Conservation (phyloP, 371 early-diverging fungal genomes). For the Haplosporangium sp. region DNA sequence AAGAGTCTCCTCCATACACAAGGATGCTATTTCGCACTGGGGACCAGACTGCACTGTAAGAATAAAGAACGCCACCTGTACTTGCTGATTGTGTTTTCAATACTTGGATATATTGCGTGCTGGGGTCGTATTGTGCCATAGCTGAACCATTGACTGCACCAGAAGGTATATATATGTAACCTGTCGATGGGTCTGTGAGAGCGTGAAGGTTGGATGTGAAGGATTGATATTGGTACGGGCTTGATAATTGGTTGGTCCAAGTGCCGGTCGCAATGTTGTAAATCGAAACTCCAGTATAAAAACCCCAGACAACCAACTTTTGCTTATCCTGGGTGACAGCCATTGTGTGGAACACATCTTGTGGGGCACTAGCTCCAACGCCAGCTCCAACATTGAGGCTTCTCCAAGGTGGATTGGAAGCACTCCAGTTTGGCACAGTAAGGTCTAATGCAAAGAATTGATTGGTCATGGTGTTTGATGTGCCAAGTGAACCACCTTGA, state of each 20-base stretch:
- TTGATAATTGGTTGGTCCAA: background rate
- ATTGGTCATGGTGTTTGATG: background rate
- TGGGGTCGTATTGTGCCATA: background rate
- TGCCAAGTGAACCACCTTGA: background rate
- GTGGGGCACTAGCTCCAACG: background rate
- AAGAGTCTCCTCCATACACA: background rate
- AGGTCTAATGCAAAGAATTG: background rate
- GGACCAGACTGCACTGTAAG: background rate
- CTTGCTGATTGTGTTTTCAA: background rate
- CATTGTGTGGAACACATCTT: background rate
- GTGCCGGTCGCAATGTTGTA: background rate
- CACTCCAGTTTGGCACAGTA: background rate
- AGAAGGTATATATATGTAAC: background rate
- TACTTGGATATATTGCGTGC: background rate
- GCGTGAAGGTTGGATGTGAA: background rate
- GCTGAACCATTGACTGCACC: background rate
- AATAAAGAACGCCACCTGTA: background rate
- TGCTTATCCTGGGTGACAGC: background rate
- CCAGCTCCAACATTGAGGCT: background rate
- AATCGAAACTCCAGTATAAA: background rate
- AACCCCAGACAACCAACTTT: background rate
- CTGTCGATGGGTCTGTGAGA: background rate
- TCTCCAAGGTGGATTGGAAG: background rate
- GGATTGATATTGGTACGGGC: too few species aligned
- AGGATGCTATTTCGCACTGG: background rate